A percentile compares a stretch with the other conserved stretches of the same genome.
These are phyloP conservation scores for Nemania bipapillata DNA, from an alignment of 2,329 filamentous ascomycete species.

Conservation along the genomic window DNA sequence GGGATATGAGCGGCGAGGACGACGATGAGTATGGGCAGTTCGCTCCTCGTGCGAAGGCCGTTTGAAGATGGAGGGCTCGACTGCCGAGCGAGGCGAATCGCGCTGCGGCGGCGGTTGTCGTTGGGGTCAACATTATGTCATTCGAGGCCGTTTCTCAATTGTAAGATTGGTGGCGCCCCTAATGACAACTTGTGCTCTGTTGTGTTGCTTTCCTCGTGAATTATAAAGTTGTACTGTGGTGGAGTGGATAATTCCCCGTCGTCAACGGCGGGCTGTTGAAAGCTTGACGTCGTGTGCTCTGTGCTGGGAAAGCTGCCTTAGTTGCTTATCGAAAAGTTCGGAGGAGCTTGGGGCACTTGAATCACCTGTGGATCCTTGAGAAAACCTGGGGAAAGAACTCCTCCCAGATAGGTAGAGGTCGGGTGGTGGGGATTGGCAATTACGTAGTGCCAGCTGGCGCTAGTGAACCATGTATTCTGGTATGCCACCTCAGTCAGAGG, in stretches of 20 bases:
- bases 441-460: constrained; percentile 26
- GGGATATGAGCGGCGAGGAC: constrained; percentile 32
- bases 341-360: constrained; percentile 35
- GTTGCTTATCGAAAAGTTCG: constrained; percentile 33
- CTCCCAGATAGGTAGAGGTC: neutral
- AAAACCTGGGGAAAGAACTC: constrained; percentile 11
- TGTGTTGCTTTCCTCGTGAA: neutral
- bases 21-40: constrained; percentile 42
- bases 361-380: constrained; percentile 11
- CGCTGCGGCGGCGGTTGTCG: constrained; percentile 45
- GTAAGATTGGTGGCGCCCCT: constrained; percentile 6
- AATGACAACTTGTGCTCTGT: neutral
- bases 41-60: constrained; percentile 44
- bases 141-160: constrained; percentile 20
- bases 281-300: constrained; percentile 39
- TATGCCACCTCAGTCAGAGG: neutral
- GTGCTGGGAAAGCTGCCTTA: constrained; percentile 9
- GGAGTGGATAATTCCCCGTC: constrained; percentile 34
- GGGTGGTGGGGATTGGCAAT: constrained; percentile 4
- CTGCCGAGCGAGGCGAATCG: constrained; percentile 47
- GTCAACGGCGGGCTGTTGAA: constrained; percentile 28
- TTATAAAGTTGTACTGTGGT: constrained; percentile 10
- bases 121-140: constrained; percentile 45
- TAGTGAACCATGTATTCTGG: neutral
- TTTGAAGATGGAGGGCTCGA: constrained; percentile 48